phyloP scores from a whole-genome alignment of 2,329 filamentous ascomycete genomes.

The Coleophoma cylindrospora region DNA sequence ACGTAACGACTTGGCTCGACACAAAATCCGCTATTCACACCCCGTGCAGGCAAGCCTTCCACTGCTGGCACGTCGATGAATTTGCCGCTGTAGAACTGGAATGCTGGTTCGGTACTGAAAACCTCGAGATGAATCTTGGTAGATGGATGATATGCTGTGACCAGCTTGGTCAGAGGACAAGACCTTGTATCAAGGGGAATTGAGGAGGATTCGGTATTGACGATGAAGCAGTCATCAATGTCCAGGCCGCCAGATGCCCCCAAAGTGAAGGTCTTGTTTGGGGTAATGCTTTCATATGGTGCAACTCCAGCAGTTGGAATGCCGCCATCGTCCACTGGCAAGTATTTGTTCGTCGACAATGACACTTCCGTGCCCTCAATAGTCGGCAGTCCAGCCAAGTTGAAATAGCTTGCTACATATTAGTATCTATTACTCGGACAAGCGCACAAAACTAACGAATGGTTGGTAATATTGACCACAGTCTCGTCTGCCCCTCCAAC shows the following conservation, averaged over 20 bases:
- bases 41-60: constrained; percentile 57
- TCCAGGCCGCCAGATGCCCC: constrained; percentile 55
- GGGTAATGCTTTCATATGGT: constrained; percentile 57
- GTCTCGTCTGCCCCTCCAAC: constrained; percentile 82
- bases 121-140: constrained; percentile 81
- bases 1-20: constrained; percentile 90
- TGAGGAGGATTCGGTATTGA: constrained; percentile 34
- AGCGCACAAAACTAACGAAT: constrained; percentile 56
- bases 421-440: not conserved
- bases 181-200: constrained; percentile 45
- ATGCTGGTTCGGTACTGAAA: constrained; percentile 86
- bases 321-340: constrained; percentile 66
- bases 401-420: constrained; percentile 52
- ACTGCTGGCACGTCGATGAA: constrained; percentile 72
- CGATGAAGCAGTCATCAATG: constrained; percentile 87
- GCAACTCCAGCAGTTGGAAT: constrained; percentile 68
- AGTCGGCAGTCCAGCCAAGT: constrained; percentile 49
- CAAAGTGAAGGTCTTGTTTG: constrained; percentile 66
- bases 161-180: constrained; percentile 59
- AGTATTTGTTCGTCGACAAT: constrained; percentile 57
- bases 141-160: constrained; percentile 67
- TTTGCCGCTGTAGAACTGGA: constrained; percentile 94
- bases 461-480: constrained; percentile 88
- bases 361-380: constrained; percentile 58
- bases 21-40: constrained; percentile 73